Evolutionary conservation across 441 rosid genomes (phyloP).

Genomic region (Pelargonium australe): DNA sequence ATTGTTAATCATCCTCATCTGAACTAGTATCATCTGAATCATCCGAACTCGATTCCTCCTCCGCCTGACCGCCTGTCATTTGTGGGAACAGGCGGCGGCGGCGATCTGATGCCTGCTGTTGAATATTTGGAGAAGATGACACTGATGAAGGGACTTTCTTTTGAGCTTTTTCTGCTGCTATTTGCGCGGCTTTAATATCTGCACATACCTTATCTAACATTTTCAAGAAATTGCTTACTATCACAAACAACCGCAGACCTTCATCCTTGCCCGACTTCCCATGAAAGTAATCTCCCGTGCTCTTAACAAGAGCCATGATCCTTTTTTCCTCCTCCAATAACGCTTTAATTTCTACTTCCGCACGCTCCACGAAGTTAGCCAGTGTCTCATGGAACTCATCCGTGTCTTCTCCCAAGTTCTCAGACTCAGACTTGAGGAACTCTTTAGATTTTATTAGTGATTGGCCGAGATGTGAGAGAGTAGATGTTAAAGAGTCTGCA

Average conservation of each 20-base stretch:
- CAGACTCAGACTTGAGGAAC: slow-evolving; percentile 66
- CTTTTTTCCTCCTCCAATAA: slow-evolving; percentile 74
- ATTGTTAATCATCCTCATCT: slow-evolving; percentile 3
- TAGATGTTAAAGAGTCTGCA: slow-evolving; percentile 65
- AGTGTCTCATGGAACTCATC: slow-evolving; percentile 56
- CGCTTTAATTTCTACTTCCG: slow-evolving; percentile 51
- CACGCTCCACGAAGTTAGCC: slow-evolving; percentile 60
- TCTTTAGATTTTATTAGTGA: slow-evolving; percentile 48
- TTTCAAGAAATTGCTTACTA: slow-evolving; percentile 74
- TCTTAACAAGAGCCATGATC: slow-evolving; percentile 76
- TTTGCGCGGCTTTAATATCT: slow-evolving; percentile 48
- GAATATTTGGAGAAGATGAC: slow-evolving; percentile 30
- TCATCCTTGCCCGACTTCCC: slow-evolving; percentile 89
- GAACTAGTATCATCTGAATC: background rate
- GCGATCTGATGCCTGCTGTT: slow-evolving; percentile 29
- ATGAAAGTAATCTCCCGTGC: slow-evolving; percentile 96
- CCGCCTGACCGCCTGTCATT: slow-evolving; percentile 39
- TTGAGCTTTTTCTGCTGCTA: slow-evolving; percentile 19
- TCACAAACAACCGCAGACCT: slow-evolving; percentile 71
- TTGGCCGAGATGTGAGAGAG: slow-evolving; percentile 58
- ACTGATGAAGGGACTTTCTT: slow-evolving; percentile 37
- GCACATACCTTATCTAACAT: slow-evolving; percentile 83
- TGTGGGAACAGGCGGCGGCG: slow-evolving; percentile 57
- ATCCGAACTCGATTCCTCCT: slow-evolving; percentile 29
- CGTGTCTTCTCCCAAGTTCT: slow-evolving; percentile 50